phyloP scores from a whole-genome alignment of 129 eudicot species.

The Artemisia annua region DNA sequence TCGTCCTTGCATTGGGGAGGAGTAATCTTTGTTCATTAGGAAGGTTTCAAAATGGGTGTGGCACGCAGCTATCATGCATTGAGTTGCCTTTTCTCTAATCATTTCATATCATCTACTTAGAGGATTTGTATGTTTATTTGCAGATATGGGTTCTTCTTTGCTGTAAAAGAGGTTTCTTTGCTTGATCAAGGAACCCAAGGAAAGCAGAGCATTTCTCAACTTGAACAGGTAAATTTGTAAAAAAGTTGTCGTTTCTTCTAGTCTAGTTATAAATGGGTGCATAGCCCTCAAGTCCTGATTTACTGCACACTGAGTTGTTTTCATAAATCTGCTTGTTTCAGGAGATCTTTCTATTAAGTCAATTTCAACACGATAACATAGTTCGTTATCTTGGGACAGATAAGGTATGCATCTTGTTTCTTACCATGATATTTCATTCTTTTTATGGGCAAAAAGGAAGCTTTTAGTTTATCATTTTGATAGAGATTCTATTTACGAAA shows the following conservation, averaged over 20 bases:
- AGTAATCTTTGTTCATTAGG: neutral
- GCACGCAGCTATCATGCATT: neutral
- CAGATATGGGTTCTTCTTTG: slow-evolving; percentile 84
- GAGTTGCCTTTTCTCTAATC: neutral
- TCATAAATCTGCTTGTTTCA: slow-evolving; percentile 29
- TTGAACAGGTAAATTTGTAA: slow-evolving; percentile 63
- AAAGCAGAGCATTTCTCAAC: slow-evolving; percentile 62
- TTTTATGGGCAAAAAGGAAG: neutral
- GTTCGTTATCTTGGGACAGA: slow-evolving; percentile 83
- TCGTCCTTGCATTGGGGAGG: too few species aligned
- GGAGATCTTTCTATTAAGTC: slow-evolving; percentile 77
- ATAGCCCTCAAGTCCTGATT: neutral
- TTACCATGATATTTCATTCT: neutral
- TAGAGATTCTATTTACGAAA: neutral
- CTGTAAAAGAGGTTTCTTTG: slow-evolving; percentile 90
- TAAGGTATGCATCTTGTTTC: slow-evolving; percentile 42
- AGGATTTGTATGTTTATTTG: slow-evolving; percentile 22
- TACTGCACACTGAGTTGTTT: slow-evolving; percentile 15
- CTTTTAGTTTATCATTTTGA: neutral
- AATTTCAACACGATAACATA: slow-evolving; percentile 72
- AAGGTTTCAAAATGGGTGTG: neutral
- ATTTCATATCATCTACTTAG: slow-evolving; percentile 9
- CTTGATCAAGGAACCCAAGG: slow-evolving; percentile 74
- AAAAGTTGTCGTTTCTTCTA: neutral
- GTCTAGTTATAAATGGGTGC: neutral